A percentile compares a stretch with the other conserved stretches of the same genome.
Conservation (phyloP, 495 filamentous ascomycete species). For the Xylaria scruposa region DNA sequence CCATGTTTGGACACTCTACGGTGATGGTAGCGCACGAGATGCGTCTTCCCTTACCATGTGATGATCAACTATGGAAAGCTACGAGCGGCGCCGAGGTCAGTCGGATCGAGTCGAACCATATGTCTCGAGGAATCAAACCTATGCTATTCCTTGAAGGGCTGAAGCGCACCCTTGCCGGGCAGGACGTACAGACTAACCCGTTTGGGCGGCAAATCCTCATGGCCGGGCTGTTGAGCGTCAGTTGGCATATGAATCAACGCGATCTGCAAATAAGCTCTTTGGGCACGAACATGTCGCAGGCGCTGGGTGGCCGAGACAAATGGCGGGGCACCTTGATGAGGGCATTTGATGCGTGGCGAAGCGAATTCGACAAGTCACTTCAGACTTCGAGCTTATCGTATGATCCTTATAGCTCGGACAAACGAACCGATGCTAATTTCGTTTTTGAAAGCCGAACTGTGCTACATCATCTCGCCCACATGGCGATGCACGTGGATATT, state of each 20-base stretch:
- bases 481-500: slow-evolving; percentile 97
- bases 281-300: slow-evolving; percentile 71
- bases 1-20: slow-evolving; percentile 97
- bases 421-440: slow-evolving; percentile 69
- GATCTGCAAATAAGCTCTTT: slow-evolving; percentile 94
- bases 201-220: slow-evolving; percentile 97
- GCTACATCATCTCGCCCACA: slow-evolving; percentile 91
- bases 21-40: slow-evolving; percentile 98
- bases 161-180: slow-evolving; percentile 85
- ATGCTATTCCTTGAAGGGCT: slow-evolving; percentile 91
- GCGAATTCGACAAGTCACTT: slow-evolving; percentile 88
- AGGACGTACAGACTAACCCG: slow-evolving; percentile 88
- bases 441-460: slow-evolving; percentile 87
- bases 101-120: slow-evolving; percentile 80
- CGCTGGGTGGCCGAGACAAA: slow-evolving; percentile 88
- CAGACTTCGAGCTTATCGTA: slow-evolving; percentile 49
- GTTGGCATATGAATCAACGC: slow-evolving; percentile 97
- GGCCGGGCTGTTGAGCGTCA: slow-evolving; percentile 90
- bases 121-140: slow-evolving; percentile 83
- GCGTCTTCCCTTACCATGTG: slow-evolving; percentile 88
- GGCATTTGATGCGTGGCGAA: slow-evolving; percentile 94
- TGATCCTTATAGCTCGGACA: slow-evolving; percentile 56
- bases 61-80: slow-evolving; percentile 93
- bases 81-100: slow-evolving; percentile 88
- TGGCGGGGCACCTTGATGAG: slow-evolving; percentile 88